Evolutionary conservation across 2,329 filamentous ascomycete species (phyloP).

Genomic region (Hymenoscyphus linearis): DNA sequence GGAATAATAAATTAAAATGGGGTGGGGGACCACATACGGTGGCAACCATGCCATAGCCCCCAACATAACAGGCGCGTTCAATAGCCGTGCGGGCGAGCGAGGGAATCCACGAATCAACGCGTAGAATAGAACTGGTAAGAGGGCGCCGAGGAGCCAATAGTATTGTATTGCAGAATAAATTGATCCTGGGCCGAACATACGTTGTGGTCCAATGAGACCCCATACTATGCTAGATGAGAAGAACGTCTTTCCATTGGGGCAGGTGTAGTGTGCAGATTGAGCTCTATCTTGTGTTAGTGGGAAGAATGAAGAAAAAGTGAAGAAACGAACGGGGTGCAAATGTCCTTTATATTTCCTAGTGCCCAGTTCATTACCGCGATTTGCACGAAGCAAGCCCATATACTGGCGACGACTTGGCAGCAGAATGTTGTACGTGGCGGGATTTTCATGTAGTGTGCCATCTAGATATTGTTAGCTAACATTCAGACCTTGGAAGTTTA

Average conservation of each 20-base stretch:
- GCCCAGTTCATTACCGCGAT: slow-evolving; percentile 58
- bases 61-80: slow-evolving; percentile 43
- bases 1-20: too few relatives aligned
- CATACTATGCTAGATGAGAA: slow-evolving; percentile 61
- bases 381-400: slow-evolving; percentile 59
- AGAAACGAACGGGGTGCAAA: slow-evolving; percentile 50
- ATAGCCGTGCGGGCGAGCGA: slow-evolving; percentile 55
- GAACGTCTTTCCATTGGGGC: slow-evolving; percentile 59
- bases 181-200: slow-evolving; percentile 62
- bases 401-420: slow-evolving; percentile 43
- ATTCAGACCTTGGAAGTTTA: background rate
- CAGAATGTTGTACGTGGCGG: slow-evolving; percentile 32
- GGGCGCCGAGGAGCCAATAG: slow-evolving; percentile 67
- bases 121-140: slow-evolving; percentile 58
- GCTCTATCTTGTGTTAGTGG: slow-evolving; percentile 31
- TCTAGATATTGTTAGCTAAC: slow-evolving; percentile 41
- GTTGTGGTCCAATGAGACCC: slow-evolving; percentile 64
- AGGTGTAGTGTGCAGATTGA: slow-evolving; percentile 51
- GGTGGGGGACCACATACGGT: slow-evolving; percentile 25
- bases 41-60: slow-evolving; percentile 34
- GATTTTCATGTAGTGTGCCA: slow-evolving; percentile 58
- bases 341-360: slow-evolving; percentile 52
- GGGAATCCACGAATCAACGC: slow-evolving; percentile 50
- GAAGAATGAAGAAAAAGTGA: slow-evolving; percentile 36
- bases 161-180: slow-evolving; percentile 61